A percentile compares a stretch with the other conserved stretches of the same genome.
phyloP scores from a whole-genome alignment of 1,139 yeast genomes.

The Yamadazyma epiphylla region DNA sequence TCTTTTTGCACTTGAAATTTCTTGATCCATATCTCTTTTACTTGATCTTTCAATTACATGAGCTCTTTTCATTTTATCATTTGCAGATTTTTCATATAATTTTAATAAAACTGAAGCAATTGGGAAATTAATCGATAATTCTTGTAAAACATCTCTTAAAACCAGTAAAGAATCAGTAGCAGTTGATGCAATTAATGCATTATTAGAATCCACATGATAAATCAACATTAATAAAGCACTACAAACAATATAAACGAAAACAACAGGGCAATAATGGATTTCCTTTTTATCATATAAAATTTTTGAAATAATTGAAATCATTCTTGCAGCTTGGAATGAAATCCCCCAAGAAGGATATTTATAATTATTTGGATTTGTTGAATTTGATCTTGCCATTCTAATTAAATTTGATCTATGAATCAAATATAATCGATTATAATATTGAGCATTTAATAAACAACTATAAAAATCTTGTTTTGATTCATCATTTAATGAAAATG shows the following conservation, averaged over 20 bases:
- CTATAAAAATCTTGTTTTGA: conserved; percentile 53
- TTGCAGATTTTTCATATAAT: conserved; percentile 44
- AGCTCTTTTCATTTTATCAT: conserved; percentile 43
- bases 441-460: conserved; percentile 65
- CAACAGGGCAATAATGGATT: conserved; percentile 52
- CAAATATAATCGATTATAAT: conserved; percentile 67
- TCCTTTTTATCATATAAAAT: conserved; percentile 52
- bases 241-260: conserved; percentile 55
- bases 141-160: conserved; percentile 49
- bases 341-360: conserved; percentile 81
- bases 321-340: conserved; percentile 80
- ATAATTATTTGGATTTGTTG: conserved; percentile 45
- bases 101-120: conserved; percentile 41
- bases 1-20: conserved; percentile 24
- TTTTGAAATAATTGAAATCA: conserved; percentile 67
- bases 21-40: conserved; percentile 37
- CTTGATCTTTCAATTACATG: conserved; percentile 39
- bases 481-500: conserved; percentile 57
- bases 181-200: conserved; percentile 52
- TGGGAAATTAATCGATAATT: conserved; percentile 46
- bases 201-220: conserved; percentile 66
- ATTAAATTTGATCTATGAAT: conserved; percentile 71
- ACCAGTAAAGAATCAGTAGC: conserved; percentile 57
- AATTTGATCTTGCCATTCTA: conserved; percentile 43
- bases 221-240: conserved; percentile 71